Base-by-base conservation (phyloP, 2,329 filamentous ascomycete genomes). In the Venturia aucupariae region DNA sequence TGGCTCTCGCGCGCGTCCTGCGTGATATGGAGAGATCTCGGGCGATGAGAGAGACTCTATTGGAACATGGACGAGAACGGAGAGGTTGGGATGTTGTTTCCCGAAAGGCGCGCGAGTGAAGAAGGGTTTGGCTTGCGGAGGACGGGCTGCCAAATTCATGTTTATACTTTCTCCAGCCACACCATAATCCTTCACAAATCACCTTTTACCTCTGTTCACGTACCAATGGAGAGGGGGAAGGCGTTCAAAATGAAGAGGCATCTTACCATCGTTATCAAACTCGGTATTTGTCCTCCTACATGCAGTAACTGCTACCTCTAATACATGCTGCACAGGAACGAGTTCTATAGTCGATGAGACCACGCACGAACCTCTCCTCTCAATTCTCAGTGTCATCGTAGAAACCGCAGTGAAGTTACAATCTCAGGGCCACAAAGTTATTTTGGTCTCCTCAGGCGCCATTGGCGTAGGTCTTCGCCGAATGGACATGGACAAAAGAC, bases 321-420 rank as follows among this genome's bases (percentile, higher is more conserved):
- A 67, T 69, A 72, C 74, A 73, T 46, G 64, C 30, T n/a, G 41
- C 60, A 38, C 70, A 99, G 94, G 94, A 71, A 97, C 94, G 59
- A 97, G 92, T 76, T 97, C 94, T n/a, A 97, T 99, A 70, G 92
- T 99, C 68, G 91, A 97, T 77, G 94, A 99, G 75, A 89, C 87
- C 73, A 96, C 90, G 27, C 94, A 96, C 77, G 90, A 97, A 73
- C 94, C 94, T 3, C 84, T 97, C 42, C 83, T 99, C 46, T 94
- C 92, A 4, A 96, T 92, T 69, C 81, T 99, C 65, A 92, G 90
- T 66, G 81, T 93, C 66, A 97, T 99, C 68, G 94, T 97, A 68
- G 92, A 97, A 78, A 97, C 94, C 24, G 92, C 91, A 17, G 89
- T 93, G 63, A 90, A 87, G 72, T 82, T 99, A 54, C 87, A 87